These are phyloP conservation scores for Tylopilus vinaceipallidus DNA, from an alignment of 768 basidiomycete genomes.

Conservation along the genomic window DNA sequence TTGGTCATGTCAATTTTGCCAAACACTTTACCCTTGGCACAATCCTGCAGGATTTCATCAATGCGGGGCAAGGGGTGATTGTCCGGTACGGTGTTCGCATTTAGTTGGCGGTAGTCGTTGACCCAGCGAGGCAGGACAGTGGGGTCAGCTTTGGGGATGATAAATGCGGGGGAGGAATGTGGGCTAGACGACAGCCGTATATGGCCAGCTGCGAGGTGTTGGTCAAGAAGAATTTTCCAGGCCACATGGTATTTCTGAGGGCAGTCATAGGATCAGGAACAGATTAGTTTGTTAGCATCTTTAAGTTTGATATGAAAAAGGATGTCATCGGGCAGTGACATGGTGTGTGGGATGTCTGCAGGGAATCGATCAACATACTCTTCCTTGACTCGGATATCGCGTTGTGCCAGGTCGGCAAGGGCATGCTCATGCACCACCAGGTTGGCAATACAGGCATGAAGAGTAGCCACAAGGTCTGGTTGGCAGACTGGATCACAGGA, in stretches of 20 bases:
- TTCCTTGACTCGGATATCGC: not conserved
- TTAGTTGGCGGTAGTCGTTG: conserved; percentile 29
- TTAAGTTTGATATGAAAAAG: conserved; percentile 26
- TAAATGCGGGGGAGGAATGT: conserved; percentile 36
- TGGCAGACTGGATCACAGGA: not conserved
- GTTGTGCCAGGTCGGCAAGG: not conserved
- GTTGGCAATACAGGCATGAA: not conserved
- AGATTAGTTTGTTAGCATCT: conserved; percentile 15
- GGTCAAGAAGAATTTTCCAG: conserved; percentile 33
- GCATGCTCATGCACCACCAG: not conserved
- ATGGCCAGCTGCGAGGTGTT: conserved; percentile 33
- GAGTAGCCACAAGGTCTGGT: not conserved
- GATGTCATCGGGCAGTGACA: conserved; percentile 21
- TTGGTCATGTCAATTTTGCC: conserved; percentile 41
- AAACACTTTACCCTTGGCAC: conserved; percentile 34
- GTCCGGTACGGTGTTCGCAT: conserved; percentile 20
- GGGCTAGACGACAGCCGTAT: conserved; percentile 28
- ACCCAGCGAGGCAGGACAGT: conserved; percentile 24
- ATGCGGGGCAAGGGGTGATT: conserved; percentile 17
- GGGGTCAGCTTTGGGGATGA: conserved; percentile 37
- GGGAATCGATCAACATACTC: conserved; percentile 25
- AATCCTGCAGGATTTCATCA: conserved; percentile 22
- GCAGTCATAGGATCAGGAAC: conserved; percentile 27
- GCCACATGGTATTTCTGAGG: conserved; percentile 33
- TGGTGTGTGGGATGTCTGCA: conserved; percentile 23